Conservation (phyloP, 1,284 basidiomycete species). For the Mycena sp. region DNA sequence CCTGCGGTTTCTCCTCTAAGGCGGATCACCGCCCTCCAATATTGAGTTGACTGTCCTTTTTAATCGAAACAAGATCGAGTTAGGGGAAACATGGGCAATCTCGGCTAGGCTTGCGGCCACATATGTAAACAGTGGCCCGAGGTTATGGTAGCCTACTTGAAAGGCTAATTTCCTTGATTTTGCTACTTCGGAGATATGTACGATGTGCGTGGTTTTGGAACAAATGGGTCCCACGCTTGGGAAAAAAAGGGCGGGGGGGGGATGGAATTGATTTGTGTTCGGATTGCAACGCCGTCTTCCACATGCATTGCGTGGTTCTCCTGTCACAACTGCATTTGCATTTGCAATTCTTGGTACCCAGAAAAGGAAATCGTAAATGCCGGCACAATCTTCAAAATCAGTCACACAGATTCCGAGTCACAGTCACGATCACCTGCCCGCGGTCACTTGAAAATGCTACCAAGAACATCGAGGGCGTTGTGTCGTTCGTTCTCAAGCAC, state of each 20-base stretch:
- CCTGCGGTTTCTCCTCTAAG: no score
- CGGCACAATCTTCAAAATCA: no score
- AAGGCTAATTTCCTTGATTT: slow-evolving; percentile 40
- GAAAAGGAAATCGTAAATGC: no score
- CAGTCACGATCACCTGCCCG: neutral
- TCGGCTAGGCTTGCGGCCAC: slow-evolving; percentile 33
- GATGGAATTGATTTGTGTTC: neutral
- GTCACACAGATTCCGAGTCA: no score
- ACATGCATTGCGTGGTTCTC: neutral
- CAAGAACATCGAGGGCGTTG: slow-evolving; percentile 2
- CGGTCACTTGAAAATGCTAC: slow-evolving; percentile 10
- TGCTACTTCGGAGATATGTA: no score
- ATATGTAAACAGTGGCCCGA: slow-evolving; percentile 35
- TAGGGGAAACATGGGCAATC: slow-evolving; percentile 32
- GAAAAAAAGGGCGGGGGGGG: neutral
- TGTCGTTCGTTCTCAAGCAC: slow-evolving; percentile 31
- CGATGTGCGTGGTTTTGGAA: neutral
- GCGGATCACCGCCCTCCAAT: no score
- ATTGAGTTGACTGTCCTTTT: slow-evolving; percentile 11
- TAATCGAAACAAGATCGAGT: slow-evolving; percentile 47
- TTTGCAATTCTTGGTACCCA: no score
- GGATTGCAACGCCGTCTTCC: neutral
- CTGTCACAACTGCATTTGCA: no score
- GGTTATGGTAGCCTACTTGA: slow-evolving; percentile 36
- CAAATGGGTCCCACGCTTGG: neutral